Evolutionary conservation across 1,284 basidiomycete species (phyloP).

Genomic region (Ganoderma leucocontextum): DNA sequence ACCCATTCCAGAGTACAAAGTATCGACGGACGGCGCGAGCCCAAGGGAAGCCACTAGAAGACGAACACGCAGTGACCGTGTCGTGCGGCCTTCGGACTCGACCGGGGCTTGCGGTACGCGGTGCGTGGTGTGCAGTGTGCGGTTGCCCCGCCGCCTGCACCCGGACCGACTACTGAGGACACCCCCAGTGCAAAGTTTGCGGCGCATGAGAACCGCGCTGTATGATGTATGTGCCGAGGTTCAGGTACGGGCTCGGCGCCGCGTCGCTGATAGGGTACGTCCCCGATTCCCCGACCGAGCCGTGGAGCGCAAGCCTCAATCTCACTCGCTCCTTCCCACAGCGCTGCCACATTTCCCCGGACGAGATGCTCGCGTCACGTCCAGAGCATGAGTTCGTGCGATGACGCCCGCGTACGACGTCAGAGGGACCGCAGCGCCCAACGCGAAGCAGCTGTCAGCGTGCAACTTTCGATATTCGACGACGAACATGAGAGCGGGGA

Average conservation of each 20-base stretch:
- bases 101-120: not conserved
- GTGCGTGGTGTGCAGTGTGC: too few relatives aligned
- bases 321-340: slow-evolving; percentile 16
- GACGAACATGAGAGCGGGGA: not conserved
- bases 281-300: not conserved
- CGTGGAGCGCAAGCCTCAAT: not conserved
- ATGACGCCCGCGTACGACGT: slow-evolving; percentile 1
- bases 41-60: not conserved
- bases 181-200: not conserved
- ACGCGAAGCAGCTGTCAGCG: not conserved
- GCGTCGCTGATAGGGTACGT: not conserved
- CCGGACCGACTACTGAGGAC: not conserved
- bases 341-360: slow-evolving; percentile 33
- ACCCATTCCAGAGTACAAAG: not conserved
- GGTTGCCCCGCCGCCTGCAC: not conserved
- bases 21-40: not conserved
- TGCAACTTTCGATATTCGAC: not conserved
- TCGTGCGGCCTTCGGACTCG: not conserved
- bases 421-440: not conserved
- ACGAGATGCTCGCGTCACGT: not conserved
- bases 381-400: not conserved
- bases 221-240: too few relatives aligned
- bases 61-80: not conserved
- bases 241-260: not conserved
- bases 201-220: not conserved